phyloP scores from a whole-genome alignment of 2,329 filamentous ascomycete genomes.

The Colletotrichum truncatum region DNA sequence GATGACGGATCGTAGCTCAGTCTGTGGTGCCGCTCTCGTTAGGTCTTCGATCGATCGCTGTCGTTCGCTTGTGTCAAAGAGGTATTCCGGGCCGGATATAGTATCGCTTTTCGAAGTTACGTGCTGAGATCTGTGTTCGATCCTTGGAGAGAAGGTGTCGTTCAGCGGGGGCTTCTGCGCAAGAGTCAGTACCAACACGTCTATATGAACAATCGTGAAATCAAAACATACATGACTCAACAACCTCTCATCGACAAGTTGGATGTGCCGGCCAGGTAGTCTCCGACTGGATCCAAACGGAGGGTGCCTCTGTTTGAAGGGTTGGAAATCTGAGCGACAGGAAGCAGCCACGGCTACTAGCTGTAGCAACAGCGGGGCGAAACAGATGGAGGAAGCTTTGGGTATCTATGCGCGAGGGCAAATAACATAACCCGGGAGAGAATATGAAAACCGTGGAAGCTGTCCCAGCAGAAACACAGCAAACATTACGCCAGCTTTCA shows the following conservation, averaged over 20 bases:
- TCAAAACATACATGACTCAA: background rate
- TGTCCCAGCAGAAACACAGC: background rate
- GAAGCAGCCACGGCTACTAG: background rate
- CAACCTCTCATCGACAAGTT: background rate
- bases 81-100: background rate
- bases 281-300: background rate
- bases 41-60: too few species aligned
- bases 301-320: background rate
- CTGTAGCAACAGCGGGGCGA: background rate
- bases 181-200: background rate
- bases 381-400: background rate
- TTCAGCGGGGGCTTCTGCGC: background rate
- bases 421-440: background rate
- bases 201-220: background rate
- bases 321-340: background rate
- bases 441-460: background rate
- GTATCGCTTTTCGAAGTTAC: background rate
- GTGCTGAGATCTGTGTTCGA: background rate
- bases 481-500: constrained; percentile 24
- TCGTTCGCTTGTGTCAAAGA: background rate
- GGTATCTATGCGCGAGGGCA: constrained; percentile 17
- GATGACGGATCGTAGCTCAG: background rate
- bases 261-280: background rate
- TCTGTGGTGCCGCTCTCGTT: too few species aligned
- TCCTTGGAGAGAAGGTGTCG: background rate